Conservation (phyloP, 2,329 filamentous ascomycete species). For the Botryotinia globosa region DNA sequence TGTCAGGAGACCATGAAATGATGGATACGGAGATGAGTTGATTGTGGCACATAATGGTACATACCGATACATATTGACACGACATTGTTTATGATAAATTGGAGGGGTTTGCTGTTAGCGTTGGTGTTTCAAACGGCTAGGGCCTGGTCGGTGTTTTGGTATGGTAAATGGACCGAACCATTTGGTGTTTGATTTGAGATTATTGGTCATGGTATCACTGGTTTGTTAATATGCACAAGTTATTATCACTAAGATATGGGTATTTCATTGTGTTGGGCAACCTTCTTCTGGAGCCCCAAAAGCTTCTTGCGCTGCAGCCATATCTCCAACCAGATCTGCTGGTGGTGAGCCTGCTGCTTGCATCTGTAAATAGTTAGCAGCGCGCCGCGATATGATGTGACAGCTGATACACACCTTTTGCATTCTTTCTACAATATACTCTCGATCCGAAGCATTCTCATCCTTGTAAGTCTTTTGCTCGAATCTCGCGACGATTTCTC, state of each 20-base stretch:
- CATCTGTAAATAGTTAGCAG: slow-evolving; percentile 63
- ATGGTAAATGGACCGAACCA: background rate
- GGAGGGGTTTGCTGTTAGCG: slow-evolving; percentile 24
- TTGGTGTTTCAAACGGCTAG: slow-evolving; percentile 28
- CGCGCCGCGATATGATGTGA: slow-evolving; percentile 6
- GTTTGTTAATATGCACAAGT: slow-evolving; percentile 14
- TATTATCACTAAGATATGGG: slow-evolving; percentile 19
- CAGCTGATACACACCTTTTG: slow-evolving; percentile 68
- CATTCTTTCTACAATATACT: slow-evolving; percentile 97
- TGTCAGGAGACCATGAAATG: slow-evolving; percentile 24
- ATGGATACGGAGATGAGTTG: slow-evolving; percentile 23
- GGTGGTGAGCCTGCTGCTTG: slow-evolving; percentile 92
- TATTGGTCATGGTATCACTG: slow-evolving; percentile 21
- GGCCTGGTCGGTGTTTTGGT: slow-evolving; percentile 18
- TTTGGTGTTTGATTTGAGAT: background rate
- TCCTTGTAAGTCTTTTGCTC: slow-evolving; percentile 80
- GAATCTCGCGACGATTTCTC: slow-evolving; percentile 85
- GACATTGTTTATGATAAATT: slow-evolving; percentile 6
- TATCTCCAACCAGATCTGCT: slow-evolving; percentile 84
- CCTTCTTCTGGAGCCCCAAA: slow-evolving; percentile 59
- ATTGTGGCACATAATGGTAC: background rate
- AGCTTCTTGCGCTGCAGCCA: slow-evolving; percentile 76
- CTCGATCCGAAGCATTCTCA: slow-evolving; percentile 73
- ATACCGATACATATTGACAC: background rate
- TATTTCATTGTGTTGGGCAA: slow-evolving; percentile 57